Conservation (phyloP, 2,329 filamentous ascomycete species). For the Fusarium decemcellulare region DNA sequence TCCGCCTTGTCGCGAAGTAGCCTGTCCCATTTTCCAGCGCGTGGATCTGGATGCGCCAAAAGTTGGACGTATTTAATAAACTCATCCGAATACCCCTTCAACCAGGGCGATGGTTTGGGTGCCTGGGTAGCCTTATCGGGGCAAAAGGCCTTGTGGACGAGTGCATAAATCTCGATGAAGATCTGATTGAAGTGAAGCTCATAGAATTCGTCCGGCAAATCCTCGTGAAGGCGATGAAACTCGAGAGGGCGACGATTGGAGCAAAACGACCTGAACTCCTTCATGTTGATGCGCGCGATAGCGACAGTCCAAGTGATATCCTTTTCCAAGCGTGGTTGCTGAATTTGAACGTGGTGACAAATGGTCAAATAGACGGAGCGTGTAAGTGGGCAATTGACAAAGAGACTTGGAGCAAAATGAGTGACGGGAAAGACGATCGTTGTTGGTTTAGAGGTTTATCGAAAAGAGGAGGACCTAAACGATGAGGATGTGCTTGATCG, state of each 20-base stretch:
- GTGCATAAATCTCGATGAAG: conserved; percentile 39
- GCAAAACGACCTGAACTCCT: conserved; percentile 26
- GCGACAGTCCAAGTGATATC: conserved; percentile 3
- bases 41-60: conserved; percentile 48
- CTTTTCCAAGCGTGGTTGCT: neutral
- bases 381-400: conserved; percentile 20
- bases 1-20: conserved; percentile 43
- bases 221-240: conserved; percentile 26
- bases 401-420: conserved; percentile 31
- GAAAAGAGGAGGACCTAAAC: conserved; percentile 46
- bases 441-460: conserved; percentile 33
- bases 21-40: conserved; percentile 46
- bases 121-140: conserved; percentile 2
- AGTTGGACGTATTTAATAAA: conserved; percentile 45
- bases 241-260: conserved; percentile 35
- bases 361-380: conserved; percentile 3
- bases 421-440: conserved; percentile 23
- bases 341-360: neutral
- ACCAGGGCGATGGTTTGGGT: conserved; percentile 43
- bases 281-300: conserved; percentile 26
- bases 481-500: conserved; percentile 37
- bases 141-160: conserved; percentile 41
- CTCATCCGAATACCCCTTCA: conserved; percentile 31
- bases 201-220: conserved; percentile 40
- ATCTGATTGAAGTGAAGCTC: conserved; percentile 42